Percentiles rank a stretch among this genome's conserved stretches.
phyloP scores from a whole-genome alignment of 345 rosid species.

The Viola odorata region DNA sequence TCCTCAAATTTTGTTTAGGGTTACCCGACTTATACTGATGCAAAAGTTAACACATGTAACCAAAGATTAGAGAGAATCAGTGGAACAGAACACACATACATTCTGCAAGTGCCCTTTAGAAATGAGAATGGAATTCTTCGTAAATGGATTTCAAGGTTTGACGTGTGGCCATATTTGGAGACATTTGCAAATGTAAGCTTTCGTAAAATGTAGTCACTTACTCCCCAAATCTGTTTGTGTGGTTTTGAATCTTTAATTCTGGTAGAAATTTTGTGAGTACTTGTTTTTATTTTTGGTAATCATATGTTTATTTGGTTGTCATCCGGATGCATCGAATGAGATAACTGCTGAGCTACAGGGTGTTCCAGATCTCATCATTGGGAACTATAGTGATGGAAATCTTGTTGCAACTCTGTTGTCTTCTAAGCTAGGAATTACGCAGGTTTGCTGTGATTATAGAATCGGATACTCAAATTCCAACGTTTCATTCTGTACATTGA shows the following conservation, averaged over 20 bases:
- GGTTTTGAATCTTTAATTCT: background rate
- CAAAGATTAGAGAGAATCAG: constrained; percentile 45
- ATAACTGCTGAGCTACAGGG: constrained; percentile 49
- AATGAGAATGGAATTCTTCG: constrained; percentile 44
- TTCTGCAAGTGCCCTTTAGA: constrained; percentile 49
- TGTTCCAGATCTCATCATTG: constrained; percentile 47
- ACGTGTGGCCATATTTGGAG: constrained; percentile 27
- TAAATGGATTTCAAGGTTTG: constrained; percentile 55
- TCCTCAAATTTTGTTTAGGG: constrained; percentile 21
- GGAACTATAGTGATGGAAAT: constrained; percentile 56
- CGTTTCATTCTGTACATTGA: background rate
- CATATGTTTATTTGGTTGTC: constrained; percentile 1
- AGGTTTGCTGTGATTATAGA: constrained; percentile 22
- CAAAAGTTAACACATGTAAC: constrained; percentile 49
- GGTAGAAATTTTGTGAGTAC: background rate
- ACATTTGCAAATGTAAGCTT: constrained; percentile 45
- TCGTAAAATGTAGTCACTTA: background rate
- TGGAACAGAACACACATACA: constrained; percentile 41
- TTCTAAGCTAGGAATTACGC: constrained; percentile 43
- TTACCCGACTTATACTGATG: constrained; percentile 44
- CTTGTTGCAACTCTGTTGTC: constrained; percentile 50
- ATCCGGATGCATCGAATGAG: constrained; percentile 49
- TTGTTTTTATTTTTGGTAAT: no score
- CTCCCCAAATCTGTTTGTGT: background rate
- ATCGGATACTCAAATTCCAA: background rate